These are phyloP conservation scores for Carex myosuroides DNA, from an alignment of 176 grass and related monocot genomes.

Conservation along the genomic window DNA sequence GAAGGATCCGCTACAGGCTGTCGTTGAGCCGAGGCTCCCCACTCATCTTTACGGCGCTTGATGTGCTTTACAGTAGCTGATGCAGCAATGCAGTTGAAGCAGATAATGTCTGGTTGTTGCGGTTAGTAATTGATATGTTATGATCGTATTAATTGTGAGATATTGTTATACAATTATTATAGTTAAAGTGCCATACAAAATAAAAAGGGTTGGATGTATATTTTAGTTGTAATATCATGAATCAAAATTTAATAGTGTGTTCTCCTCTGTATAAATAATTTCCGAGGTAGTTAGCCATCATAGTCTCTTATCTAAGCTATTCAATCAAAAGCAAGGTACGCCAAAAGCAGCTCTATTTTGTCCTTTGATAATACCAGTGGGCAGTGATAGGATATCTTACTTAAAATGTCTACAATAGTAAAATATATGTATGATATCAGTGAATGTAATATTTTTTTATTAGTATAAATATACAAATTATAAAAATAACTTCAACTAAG, in stretches of 20 bases:
- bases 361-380: no score
- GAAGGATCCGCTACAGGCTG: constrained; percentile 30
- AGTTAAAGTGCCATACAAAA: background rate
- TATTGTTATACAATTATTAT: background rate
- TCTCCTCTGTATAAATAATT: background rate
- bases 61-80: background rate
- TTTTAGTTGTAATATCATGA: background rate
- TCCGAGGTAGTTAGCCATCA: no score
- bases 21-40: constrained; percentile 22
- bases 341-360: no score
- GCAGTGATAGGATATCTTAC: no score
- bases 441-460: no score
- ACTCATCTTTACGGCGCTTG: constrained; percentile 27
- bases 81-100: background rate
- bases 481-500: no score
- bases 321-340: background rate
- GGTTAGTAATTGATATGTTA: background rate
- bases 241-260: background rate
- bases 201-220: background rate
- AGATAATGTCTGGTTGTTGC: background rate
- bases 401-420: no score
- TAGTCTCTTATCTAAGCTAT: background rate
- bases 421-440: no score
- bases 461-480: no score
- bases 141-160: background rate